Conservation (phyloP, 139 green algal species). For the Mychonastes homosphaera region DNA sequence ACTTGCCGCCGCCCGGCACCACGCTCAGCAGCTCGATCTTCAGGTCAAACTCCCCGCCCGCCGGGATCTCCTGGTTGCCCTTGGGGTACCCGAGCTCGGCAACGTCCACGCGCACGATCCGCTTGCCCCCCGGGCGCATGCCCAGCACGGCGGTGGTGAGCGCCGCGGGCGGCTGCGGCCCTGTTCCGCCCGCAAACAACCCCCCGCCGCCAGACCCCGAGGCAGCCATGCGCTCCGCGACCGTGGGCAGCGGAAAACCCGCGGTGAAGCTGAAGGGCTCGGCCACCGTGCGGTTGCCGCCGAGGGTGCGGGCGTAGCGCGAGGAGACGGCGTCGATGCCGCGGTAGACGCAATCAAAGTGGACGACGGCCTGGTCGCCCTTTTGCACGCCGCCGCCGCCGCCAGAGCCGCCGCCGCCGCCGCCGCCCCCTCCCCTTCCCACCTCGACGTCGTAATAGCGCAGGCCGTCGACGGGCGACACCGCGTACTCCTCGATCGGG, state of each 20-base stretch:
- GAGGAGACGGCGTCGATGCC: constrained; percentile 78
- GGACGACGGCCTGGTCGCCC: constrained; percentile 37
- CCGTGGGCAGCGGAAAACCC: too few species aligned
- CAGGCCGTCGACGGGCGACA: constrained; percentile 34
- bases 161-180: constrained; percentile 75
- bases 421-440: constrained; percentile 32
- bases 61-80: constrained; percentile 56
- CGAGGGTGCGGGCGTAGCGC: constrained; percentile 64
- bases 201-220: constrained; percentile 53
- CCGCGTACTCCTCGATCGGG: constrained; percentile 41
- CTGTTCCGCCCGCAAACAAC: constrained; percentile 56
- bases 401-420: not conserved
- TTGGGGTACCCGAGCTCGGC: constrained; percentile 55
- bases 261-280: too few species aligned
- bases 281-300: constrained; percentile 79
- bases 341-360: constrained; percentile 81
- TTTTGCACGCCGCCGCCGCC: not conserved
- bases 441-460: constrained; percentile 54
- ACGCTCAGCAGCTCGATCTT: constrained; percentile 47
- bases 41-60: constrained; percentile 40
- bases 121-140: constrained; percentile 79
- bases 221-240: too few species aligned
- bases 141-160: constrained; percentile 65
- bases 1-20: too few species aligned
- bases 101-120: constrained; percentile 39